phyloP scores from a whole-genome alignment of 768 basidiomycete genomes.

The Mycena albidolilacea region DNA sequence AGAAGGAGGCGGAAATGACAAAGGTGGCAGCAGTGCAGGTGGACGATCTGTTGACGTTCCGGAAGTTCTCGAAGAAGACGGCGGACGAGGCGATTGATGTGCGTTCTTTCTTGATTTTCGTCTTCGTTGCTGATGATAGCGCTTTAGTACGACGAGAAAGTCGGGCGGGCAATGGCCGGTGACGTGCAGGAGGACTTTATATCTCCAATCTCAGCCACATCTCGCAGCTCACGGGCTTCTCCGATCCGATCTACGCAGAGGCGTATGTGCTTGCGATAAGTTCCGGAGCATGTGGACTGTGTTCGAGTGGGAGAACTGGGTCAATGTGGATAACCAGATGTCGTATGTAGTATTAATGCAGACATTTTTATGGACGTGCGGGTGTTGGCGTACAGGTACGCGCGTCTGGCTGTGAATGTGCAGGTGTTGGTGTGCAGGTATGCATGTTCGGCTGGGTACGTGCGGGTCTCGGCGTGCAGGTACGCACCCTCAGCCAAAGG shows the following conservation, averaged over 20 bases:
- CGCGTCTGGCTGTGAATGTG: too few relatives aligned
- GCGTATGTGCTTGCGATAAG: too few relatives aligned
- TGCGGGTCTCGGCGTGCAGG: too few relatives aligned
- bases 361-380: too few relatives aligned
- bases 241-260: too few relatives aligned
- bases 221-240: too few relatives aligned
- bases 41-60: slow-evolving; percentile 92
- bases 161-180: slow-evolving; percentile 86
- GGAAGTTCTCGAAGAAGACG: slow-evolving; percentile 95
- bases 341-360: slow-evolving; percentile 67
- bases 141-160: slow-evolving; percentile 89
- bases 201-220: too few relatives aligned
- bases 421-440: too few relatives aligned
- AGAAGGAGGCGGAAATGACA: slow-evolving; percentile 84
- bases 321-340: slow-evolving; percentile 90
- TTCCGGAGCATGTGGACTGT: slow-evolving; percentile 99
- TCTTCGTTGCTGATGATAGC: not conserved
- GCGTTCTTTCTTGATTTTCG: slow-evolving; percentile 40
- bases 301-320: slow-evolving; percentile 99
- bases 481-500: too few relatives aligned
- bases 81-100: slow-evolving; percentile 86
- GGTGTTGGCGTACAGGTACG: too few relatives aligned
- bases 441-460: too few relatives aligned
- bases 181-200: slow-evolving; percentile 94
- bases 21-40: slow-evolving; percentile 86